Base-by-base conservation (phyloP, 257 asterid species). In the Thymus mandschuricus region DNA sequence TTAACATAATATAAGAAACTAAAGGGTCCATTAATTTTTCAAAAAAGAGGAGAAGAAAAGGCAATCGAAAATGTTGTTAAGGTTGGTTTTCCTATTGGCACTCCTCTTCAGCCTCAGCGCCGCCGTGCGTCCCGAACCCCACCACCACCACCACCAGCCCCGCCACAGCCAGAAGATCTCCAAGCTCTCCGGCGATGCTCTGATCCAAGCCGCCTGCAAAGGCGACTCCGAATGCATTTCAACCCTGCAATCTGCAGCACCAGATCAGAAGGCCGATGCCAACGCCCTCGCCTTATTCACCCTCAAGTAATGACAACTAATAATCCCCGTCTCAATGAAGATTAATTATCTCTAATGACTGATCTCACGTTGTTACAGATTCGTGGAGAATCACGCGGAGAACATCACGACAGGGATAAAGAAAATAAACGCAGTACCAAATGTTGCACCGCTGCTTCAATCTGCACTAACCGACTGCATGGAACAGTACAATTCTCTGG, bases 381-480 rank as follows among this genome's bases (percentile, higher is more conserved):
- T 10, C 4, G 82, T 81, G 0, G 82, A 78, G 45, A 64, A 74
- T 3, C 80, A 66, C 1, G 85, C 84, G 7, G 76, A 71, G 0
- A 80, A 76, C 66, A 68, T 85, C 27, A 68, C 84, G 1, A n/a
- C 3, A 0, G 75, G 61, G 0, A 73, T 85, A 34, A 43, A 50
- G 67, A 38, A 35, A 1, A n/a, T 76, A 0, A 10, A n/a, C 1
- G 28, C 41, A 3, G 33, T 40, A 0, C 66, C 81, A 0, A 81
- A 80, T 9, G 51, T 78, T 7, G 15, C 71, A 0, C 86, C 90
- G 0, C 10, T 69, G 72, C 78, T 85, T 2, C 86, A 82, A 44
- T 66, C 82, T 2, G 84, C 90, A 0, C n/a, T 91, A n/a, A 10
- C 41, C 15, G 87, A 88, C 0, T 88, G 97, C 82, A 10, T 50